Conservation (phyloP, 2,329 filamentous ascomycete genomes). For the Diaporthe destruens region DNA sequence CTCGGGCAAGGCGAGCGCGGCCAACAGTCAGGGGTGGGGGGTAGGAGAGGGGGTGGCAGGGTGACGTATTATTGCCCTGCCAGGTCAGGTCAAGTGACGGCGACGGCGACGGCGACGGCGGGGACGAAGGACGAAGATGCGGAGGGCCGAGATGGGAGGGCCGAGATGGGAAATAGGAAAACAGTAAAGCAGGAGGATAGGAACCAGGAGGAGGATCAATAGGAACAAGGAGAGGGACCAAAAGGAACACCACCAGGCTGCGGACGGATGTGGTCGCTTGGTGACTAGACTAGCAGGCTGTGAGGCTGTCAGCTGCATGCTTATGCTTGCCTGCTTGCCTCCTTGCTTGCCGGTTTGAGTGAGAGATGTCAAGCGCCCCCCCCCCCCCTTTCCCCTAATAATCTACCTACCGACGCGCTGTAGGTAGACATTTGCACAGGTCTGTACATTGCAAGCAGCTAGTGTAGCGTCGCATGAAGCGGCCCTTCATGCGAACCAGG, state of each 20-base stretch:
- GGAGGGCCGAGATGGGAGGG: background rate
- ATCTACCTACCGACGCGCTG: background rate
- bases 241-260: background rate
- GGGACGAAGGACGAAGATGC: too few species aligned
- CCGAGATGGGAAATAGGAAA: background rate
- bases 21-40: background rate
- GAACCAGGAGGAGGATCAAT: background rate
- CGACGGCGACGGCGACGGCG: too few species aligned
- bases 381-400: background rate
- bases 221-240: too few species aligned
- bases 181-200: too few species aligned
- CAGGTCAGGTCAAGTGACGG: background rate
- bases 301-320: conserved; percentile 35
- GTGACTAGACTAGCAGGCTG: conserved; percentile 22
- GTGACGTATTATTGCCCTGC: too few species aligned
- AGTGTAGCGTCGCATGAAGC: conserved; percentile 5
- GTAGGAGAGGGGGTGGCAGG: background rate
- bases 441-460: background rate
- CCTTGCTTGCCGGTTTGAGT: background rate
- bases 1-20: background rate
- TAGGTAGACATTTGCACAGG: background rate
- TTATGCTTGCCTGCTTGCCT: conserved; percentile 7
- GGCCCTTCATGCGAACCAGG: conserved; percentile 16
- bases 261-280: background rate
- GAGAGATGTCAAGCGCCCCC: background rate